These are phyloP conservation scores for Acer yangbiense DNA, from an alignment of 345 rosid genomes.

Conservation along the genomic window DNA sequence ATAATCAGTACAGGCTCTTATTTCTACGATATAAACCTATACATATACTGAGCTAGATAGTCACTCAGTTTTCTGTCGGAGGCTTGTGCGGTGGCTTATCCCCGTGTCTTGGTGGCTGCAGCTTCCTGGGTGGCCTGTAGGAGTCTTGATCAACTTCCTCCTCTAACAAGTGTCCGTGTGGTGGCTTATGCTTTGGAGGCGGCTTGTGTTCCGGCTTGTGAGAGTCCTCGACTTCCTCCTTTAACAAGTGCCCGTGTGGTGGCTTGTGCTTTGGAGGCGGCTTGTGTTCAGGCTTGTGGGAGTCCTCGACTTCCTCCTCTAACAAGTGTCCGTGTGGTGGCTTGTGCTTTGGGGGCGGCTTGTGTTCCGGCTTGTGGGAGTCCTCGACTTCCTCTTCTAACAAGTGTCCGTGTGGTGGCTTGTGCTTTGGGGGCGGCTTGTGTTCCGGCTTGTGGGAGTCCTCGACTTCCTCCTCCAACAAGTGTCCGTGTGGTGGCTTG, in stretches of 20 bases:
- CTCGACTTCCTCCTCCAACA: too few species aligned
- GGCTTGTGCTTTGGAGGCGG: slow-evolving; percentile 25
- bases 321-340: too few species aligned
- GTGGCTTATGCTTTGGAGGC: slow-evolving; percentile 22
- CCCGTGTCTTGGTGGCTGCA: slow-evolving; percentile 1
- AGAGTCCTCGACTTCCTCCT: slow-evolving; percentile 22
- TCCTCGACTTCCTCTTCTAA: slow-evolving; percentile 25
- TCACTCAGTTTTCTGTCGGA: slow-evolving; percentile 12
- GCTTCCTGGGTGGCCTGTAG: slow-evolving; percentile 2
- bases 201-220: slow-evolving; percentile 19
- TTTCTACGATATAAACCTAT: neutral
- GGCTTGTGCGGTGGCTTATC: slow-evolving; percentile 18
- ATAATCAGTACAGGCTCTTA: neutral
- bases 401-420: slow-evolving; percentile 23
- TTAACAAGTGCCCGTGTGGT: slow-evolving; percentile 20
- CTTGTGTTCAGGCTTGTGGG: neutral
- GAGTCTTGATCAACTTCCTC: slow-evolving; percentile 25
- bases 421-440: slow-evolving; percentile 21
- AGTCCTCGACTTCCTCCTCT: too few species aligned
- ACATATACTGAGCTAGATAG: neutral
- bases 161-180: slow-evolving; percentile 18
- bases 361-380: slow-evolving; percentile 1
- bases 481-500: neutral
- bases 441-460: too few species aligned
- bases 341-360: neutral